Conservation (phyloP, 805 yeast genomes). For the Lachancea sp. region DNA sequence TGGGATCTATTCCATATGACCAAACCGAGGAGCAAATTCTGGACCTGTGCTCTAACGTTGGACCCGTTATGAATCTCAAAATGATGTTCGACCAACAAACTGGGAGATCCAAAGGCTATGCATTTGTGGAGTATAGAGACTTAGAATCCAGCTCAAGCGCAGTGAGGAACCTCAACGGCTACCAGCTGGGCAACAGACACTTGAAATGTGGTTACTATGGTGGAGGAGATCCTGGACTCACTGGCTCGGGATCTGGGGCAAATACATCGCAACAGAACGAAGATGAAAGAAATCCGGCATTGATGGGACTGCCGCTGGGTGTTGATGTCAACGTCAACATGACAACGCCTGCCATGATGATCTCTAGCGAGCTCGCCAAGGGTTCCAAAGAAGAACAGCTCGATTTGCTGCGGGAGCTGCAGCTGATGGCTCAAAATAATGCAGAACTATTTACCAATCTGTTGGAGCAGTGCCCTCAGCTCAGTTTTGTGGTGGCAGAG, state of each 20-base stretch:
- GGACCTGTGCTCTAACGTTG: conserved; percentile 79
- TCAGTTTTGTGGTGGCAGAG: conserved; percentile 78
- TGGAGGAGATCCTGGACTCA: conserved; percentile 36
- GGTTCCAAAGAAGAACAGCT: conserved; percentile 24
- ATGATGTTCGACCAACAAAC: conserved; percentile 82
- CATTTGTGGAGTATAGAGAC: conserved; percentile 78
- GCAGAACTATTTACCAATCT: conserved; percentile 55
- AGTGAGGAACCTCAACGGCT: conserved; percentile 78
- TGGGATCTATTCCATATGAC: conserved; percentile 88
- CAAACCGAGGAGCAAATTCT: conserved; percentile 90
- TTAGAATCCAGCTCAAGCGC: conserved; percentile 86
- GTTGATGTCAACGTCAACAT: conserved; percentile 35
- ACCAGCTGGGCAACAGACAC: conserved; percentile 62
- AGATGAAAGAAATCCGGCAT: conserved; percentile 12
- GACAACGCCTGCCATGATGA: conserved; percentile 37
- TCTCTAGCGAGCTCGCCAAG: conserved; percentile 29
- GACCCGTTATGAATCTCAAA: conserved; percentile 73
- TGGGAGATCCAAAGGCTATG: conserved; percentile 87
- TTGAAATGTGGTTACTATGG: conserved; percentile 71
- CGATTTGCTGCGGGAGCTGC: conserved; percentile 32
- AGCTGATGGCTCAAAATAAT: conserved; percentile 48
- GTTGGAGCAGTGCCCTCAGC: conserved; percentile 68
- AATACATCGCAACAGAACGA: conserved; percentile 5
- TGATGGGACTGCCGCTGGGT: conserved; percentile 54
- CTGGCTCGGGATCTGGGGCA: neutral